Conservation (phyloP, 2,329 filamentous ascomycete genomes). For the Harringtonia lauricola region DNA sequence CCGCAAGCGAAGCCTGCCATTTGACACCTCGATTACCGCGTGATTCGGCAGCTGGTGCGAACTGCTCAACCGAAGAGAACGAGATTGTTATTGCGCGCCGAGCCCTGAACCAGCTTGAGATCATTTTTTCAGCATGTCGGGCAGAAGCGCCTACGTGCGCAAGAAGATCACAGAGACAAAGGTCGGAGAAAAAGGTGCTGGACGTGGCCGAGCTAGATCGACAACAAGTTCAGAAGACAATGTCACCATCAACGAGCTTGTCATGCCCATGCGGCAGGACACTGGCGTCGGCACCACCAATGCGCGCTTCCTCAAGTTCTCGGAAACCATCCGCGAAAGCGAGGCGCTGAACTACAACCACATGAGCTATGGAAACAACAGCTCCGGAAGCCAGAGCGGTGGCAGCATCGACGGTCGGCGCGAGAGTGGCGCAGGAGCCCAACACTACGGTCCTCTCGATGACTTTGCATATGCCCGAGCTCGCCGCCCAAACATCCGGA, state of each 20-base stretch:
- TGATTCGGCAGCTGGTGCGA: no score
- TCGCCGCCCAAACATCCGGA: conserved; percentile 31
- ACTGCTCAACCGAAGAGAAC: no score
- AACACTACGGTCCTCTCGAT: conserved; percentile 21
- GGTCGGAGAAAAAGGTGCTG: conserved; percentile 17
- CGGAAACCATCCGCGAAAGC: conserved; percentile 24
- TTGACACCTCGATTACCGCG: no score
- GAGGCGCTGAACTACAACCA: conserved; percentile 18
- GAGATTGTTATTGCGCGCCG: neutral
- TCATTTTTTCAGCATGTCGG: conserved; percentile 35
- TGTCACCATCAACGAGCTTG: conserved; percentile 26
- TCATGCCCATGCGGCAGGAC: conserved; percentile 23
- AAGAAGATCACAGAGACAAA: conserved; percentile 45
- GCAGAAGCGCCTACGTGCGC: conserved; percentile 45
- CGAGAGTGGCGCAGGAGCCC: conserved; percentile 14
- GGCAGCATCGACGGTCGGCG: conserved; percentile 24
- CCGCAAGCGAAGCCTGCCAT: no score
- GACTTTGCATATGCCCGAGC: conserved; percentile 33
- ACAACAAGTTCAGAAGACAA: conserved; percentile 27
- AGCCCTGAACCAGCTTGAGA: neutral
- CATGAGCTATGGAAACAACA: conserved; percentile 14
- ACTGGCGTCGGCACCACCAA: conserved; percentile 32
- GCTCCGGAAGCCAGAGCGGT: conserved; percentile 27
- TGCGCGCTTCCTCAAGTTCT: conserved; percentile 33
- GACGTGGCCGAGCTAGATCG: conserved; percentile 24